Conservation (phyloP, 768 basidiomycete species). For the Dendrothele bispora region DNA sequence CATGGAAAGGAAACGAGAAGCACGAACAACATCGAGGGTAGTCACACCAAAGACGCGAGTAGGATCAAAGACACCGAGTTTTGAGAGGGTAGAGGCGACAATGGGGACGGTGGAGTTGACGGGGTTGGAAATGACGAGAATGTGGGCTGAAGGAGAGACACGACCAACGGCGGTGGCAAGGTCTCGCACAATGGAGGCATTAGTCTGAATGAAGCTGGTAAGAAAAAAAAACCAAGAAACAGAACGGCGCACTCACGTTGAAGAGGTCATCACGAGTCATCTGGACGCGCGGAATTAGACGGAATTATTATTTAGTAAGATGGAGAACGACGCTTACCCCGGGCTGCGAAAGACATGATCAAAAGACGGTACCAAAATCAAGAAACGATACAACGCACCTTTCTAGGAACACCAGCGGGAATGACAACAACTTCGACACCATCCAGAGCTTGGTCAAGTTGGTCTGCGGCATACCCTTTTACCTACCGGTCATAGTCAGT, state of each 20-base stretch:
- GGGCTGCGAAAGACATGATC: constrained; percentile 49
- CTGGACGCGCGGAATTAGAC: constrained; percentile 41
- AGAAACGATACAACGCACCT: constrained; percentile 52
- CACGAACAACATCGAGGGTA: constrained; percentile 96
- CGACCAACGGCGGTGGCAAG: constrained; percentile 87
- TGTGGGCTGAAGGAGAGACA: constrained; percentile 85
- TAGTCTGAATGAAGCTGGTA: constrained; percentile 59
- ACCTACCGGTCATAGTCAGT: constrained; percentile 47
- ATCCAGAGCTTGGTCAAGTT: constrained; percentile 87
- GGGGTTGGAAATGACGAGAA: constrained; percentile 98
- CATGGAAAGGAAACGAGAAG: constrained; percentile 84
- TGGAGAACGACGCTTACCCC: constrained; percentile 58
- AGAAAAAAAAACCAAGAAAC: neutral
- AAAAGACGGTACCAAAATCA: neutral
- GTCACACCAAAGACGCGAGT: constrained; percentile 92
- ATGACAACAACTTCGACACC: constrained; percentile 93
- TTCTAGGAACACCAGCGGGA: constrained; percentile 98
- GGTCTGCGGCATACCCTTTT: constrained; percentile 77
- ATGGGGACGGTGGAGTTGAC: constrained; percentile 99
- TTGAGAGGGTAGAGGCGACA: constrained; percentile 87
- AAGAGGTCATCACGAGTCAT: constrained; percentile 98
- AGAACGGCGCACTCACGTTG: constrained; percentile 72
- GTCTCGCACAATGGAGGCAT: constrained; percentile 96
- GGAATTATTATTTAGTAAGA: constrained; percentile 5
- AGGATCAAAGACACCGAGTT: constrained; percentile 92